Percentiles rank a stretch among this genome's conserved stretches.
Evolutionary conservation across 768 basidiomycete species (phyloP).

Genomic region (Phlebiopsis gigantea): DNA sequence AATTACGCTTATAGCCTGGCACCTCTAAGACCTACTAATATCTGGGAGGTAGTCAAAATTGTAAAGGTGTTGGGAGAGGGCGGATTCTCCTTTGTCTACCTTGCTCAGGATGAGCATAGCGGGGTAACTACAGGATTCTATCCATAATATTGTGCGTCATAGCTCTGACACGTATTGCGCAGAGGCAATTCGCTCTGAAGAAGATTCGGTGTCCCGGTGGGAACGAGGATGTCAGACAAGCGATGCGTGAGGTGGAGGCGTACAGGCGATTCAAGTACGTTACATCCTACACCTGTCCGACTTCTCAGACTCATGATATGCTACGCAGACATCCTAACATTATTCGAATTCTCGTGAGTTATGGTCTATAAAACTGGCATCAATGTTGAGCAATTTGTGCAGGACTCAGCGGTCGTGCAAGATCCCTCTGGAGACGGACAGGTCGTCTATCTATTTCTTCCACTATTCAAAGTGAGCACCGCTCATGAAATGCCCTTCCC

Average conservation of each 20-base stretch:
- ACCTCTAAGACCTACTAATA: background rate
- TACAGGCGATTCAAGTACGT: constrained; percentile 90
- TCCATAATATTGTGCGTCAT: background rate
- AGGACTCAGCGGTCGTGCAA: constrained; percentile 94
- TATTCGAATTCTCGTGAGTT: constrained; percentile 79
- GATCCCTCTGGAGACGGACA: constrained; percentile 91
- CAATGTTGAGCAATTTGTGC: background rate
- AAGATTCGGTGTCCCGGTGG: constrained; percentile 94
- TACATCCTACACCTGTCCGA: background rate
- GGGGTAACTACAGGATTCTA: constrained; percentile 47
- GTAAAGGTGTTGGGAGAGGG: constrained; percentile 93
- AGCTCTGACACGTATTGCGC: constrained; percentile 12
- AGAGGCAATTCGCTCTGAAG: constrained; percentile 94
- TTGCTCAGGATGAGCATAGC: constrained; percentile 81
- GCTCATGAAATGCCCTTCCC: too few relatives aligned
- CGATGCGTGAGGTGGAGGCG: constrained; percentile 87
- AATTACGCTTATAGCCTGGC: background rate
- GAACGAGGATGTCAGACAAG: constrained; percentile 82
- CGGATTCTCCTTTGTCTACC: constrained; percentile 89
- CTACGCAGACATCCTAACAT: constrained; percentile 83
- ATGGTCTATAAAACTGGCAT: background rate
- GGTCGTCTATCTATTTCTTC: constrained; percentile 94
- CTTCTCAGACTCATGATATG: background rate
- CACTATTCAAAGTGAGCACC: constrained; percentile 74
- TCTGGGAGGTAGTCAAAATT: constrained; percentile 60